Base-by-base conservation (phyloP, 768 basidiomycete species). In the Tricholoma hemisulphureum region DNA sequence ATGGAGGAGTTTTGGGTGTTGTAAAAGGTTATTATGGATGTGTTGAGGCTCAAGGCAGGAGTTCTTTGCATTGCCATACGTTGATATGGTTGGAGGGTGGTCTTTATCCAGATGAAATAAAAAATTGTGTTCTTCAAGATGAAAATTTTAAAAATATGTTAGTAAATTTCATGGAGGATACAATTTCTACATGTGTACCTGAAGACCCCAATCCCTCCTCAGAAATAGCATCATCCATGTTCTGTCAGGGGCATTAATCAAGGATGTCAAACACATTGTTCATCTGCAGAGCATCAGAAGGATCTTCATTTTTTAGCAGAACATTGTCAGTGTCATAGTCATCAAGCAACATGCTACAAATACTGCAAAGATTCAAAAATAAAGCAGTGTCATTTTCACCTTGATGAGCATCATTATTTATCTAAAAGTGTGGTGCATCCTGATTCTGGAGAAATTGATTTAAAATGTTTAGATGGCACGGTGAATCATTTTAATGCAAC, bases 291-390 rank as follows among this genome's bases (percentile, higher is more conserved):
- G 41, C 16, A 50, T 6, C 0, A 49, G 55, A 68, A 63, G 43
- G 70, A 75, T 55, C 13, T 71, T 7, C 59, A 61, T 29, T 18
- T 61, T 11, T 26, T 77, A 0, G 70, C 64, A 0, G 53, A 53
- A 1, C 16, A 57, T n/a, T 73, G 69, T 37, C 75, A 78, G 48
- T 0, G n/a, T 5, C 75, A 78, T 52, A 51, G 29, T 5, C 78
- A 78, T 59, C 59, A 65, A 65, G 57, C 78, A n/a, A n/a, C n/a
- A n/a, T n/a, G n/a, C n/a, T n/a, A n/a, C n/a, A n/a, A n/a, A n/a
- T n/a, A n/a, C n/a, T 77, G 67, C 55, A 68, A 63, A 31, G 58
- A 62, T 11, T 50, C 56, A 1, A 54, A 71, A 6, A 59, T 63
- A 0, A 58, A 62, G n/a, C n/a, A n/a, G n/a, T n/a, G n/a, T n/a